These are phyloP conservation scores for Diaporthe batatas DNA, from an alignment of 2,329 filamentous ascomycete species.

Conservation along the genomic window DNA sequence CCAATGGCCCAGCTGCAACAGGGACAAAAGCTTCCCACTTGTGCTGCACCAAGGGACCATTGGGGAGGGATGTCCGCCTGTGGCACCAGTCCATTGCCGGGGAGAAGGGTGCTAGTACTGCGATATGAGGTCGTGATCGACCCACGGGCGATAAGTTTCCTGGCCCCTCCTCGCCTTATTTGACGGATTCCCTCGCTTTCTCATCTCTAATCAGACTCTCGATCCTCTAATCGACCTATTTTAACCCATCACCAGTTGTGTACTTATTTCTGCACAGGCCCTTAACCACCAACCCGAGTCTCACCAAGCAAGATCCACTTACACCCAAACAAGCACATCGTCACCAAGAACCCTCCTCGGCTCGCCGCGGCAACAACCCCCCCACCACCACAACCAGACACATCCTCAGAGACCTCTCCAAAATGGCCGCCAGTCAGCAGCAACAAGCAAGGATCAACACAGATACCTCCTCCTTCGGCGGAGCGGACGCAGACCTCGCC, in stretches of 20 bases:
- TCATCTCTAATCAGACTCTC: neutral
- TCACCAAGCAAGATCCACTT: neutral
- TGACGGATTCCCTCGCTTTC: neutral
- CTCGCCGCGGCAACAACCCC: neutral
- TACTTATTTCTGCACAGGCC: neutral
- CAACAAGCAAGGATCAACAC: slow-evolving; percentile 35
- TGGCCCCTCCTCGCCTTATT: neutral
- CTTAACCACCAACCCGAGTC: neutral
- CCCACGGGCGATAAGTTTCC: neutral
- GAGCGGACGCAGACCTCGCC: slow-evolving; percentile 42
- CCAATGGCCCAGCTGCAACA: slow-evolving; percentile 10
- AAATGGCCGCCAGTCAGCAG: slow-evolving; percentile 34
- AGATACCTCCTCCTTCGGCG: slow-evolving; percentile 37
- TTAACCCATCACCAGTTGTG: neutral
- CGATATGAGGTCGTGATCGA: slow-evolving; percentile 27
- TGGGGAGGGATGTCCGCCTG: neutral
- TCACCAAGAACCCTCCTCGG: neutral
- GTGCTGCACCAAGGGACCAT: slow-evolving; percentile 29
- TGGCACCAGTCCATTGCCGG: neutral
- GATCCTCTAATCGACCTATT: neutral
- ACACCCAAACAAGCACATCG: neutral
- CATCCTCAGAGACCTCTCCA: neutral
- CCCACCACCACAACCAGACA: neutral
- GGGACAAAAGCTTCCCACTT: neutral
- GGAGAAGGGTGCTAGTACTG: slow-evolving; percentile 8